Conservation (phyloP, 2,329 filamentous ascomycete genomes). For the Huntiella bhutanensis region DNA sequence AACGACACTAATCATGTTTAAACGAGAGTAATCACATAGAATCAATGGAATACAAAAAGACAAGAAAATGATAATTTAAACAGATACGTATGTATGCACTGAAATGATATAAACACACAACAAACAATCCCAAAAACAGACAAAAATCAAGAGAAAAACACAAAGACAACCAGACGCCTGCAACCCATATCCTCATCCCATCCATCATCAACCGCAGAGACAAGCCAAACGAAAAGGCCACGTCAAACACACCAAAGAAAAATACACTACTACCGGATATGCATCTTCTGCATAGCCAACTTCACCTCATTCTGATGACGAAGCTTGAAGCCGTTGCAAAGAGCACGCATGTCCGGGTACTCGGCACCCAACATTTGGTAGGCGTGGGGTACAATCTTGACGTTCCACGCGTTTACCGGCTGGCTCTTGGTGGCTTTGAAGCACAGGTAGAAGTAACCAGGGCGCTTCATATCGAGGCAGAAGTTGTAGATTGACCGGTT, state of each 20-base stretch:
- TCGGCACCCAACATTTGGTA: constrained; percentile 77
- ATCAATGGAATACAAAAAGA: no score
- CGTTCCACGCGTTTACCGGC: constrained; percentile 56
- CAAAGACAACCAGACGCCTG: neutral
- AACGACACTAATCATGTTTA: constrained; percentile 37
- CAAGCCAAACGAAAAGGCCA: neutral
- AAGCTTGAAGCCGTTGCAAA: constrained; percentile 95
- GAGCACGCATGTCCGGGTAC: constrained; percentile 84
- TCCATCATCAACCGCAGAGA: neutral
- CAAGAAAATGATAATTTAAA: no score
- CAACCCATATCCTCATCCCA: neutral
- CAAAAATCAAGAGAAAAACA: neutral
- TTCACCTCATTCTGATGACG: constrained; percentile 51
- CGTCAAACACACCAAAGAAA: neutral
- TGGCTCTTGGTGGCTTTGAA: constrained; percentile 79
- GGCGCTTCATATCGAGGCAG: constrained; percentile 79
- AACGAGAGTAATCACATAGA: constrained; percentile 16
- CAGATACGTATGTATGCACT: no score
- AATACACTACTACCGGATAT: constrained; percentile 5
- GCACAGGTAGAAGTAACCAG: constrained; percentile 87
- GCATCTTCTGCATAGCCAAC: constrained; percentile 23
- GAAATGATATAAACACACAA: no score
- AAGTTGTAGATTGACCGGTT: constrained; percentile 87
- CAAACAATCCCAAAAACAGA: neutral
- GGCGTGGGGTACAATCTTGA: constrained; percentile 81